Evolutionary conservation across 768 basidiomycete genomes (phyloP), one percentile per base, ranked within the genome.

Genomic region (Hygrocybe coccinea): DNA sequence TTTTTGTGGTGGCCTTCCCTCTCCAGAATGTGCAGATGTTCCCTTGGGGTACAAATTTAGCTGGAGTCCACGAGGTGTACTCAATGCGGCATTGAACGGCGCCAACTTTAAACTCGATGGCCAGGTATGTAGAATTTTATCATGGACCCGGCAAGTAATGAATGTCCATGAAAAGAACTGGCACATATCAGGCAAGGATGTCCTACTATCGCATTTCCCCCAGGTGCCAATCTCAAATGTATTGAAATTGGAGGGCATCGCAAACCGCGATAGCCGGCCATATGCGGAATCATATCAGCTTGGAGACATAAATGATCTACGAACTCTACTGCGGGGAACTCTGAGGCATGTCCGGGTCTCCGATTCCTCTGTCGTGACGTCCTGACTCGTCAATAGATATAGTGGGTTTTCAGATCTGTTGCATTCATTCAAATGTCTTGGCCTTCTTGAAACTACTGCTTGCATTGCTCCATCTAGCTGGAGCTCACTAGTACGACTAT

Each of bases 21-120:
- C 87, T 1, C 90, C 90, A 0, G 87, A 87, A 41, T 76, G 76
- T 7, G 62, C 70, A 8, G 69, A 75, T 58, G 82, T 87, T 14
- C 91, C 92, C 1, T 71, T 95, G 9, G 79, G 86, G n/a, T 94
- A 95, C 65, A 95, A 94, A 65, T 93, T 93, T 65, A 91, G 91
- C 60, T 97, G 95, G 95, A 89, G 84, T 48, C 93, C 95, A 0
- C 77, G 84, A 55, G 94, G 91, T 5, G 93, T 95, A 7, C 71
- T 97, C 37, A 80, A 77, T 14, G 95, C 93, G 2, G 89, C 89
- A 0, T 68, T 84, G 55, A 91, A 95, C 59, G 67, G 73, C 0
- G 92, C 95, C 1, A 66, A 64, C 37, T 97, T 84, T 69, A 79
- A 80, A 62, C 71, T 92, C 22, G 60, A 74, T 29, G 74, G 74